Percentiles rank a stretch among this genome's conserved stretches.
phyloP scores from a whole-genome alignment of 2,329 filamentous ascomycete species.

The Stagonosporopsis vannaccii region DNA sequence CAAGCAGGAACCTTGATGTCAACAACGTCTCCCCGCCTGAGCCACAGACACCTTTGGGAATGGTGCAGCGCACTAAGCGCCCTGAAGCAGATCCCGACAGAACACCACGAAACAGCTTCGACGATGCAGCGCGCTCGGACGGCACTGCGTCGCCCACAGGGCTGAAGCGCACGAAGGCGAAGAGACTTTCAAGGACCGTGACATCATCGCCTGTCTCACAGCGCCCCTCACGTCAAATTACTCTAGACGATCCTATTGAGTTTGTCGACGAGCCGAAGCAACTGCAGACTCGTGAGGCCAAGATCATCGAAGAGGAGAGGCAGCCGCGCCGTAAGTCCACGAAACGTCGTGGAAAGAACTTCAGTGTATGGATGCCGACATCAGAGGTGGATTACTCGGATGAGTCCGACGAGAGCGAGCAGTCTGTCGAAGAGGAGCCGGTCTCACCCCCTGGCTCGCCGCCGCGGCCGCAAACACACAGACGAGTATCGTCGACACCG shows the following conservation, averaged over 20 bases:
- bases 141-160: constrained; percentile 40
- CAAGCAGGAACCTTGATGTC: constrained; percentile 23
- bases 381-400: constrained; percentile 48
- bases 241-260: constrained; percentile 42
- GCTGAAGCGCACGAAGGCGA: constrained; percentile 51
- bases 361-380: constrained; percentile 58
- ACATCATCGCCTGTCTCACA: constrained; percentile 39
- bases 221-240: constrained; percentile 45
- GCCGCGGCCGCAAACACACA: constrained; percentile 49
- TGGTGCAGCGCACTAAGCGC: constrained; percentile 17
- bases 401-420: constrained; percentile 43
- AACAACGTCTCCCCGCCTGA: constrained; percentile 26
- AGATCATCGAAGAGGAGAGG: constrained; percentile 23
- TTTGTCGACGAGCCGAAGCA: constrained; percentile 18
- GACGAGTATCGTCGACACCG: constrained; percentile 58
- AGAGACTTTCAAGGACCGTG: constrained; percentile 44
- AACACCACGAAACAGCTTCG: constrained; percentile 48
- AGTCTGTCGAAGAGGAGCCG: constrained; percentile 25
- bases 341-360: constrained; percentile 50
- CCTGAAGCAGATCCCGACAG: constrained; percentile 31
- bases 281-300: constrained; percentile 11
- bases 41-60: constrained; percentile 25
- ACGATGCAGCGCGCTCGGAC: constrained; percentile 46
- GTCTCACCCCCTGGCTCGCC: constrained; percentile 33
- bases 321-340: constrained; percentile 42